Evolutionary conservation across 768 basidiomycete genomes (phyloP).

Genomic region (Tricholoma sp.): DNA sequence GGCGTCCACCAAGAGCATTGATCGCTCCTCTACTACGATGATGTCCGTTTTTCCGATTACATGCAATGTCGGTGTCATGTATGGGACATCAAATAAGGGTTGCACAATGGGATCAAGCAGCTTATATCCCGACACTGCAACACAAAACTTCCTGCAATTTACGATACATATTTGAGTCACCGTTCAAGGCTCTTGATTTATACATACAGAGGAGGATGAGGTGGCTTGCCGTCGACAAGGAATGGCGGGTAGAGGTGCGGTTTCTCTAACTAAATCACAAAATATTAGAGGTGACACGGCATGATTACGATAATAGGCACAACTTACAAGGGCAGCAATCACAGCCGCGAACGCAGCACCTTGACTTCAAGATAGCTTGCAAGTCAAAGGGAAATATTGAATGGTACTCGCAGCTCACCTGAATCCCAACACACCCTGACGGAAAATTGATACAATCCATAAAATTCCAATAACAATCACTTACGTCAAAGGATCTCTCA

Average conservation of each 20-base stretch:
- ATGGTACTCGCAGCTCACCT: conserved; percentile 37
- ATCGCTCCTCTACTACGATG: conserved; percentile 67
- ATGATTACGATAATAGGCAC: not conserved
- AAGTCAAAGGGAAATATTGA: not conserved
- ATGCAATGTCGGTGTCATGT: conserved; percentile 72
- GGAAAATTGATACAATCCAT: conserved; percentile 6
- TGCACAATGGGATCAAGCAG: conserved; percentile 43
- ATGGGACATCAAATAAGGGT: conserved; percentile 44
- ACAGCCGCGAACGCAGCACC: conserved; percentile 74
- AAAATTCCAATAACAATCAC: conserved; percentile 17
- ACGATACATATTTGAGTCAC: not conserved
- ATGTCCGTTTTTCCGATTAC: conserved; percentile 75
- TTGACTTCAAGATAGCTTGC: conserved; percentile 41
- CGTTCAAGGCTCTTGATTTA: not conserved
- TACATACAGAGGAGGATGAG: conserved; percentile 72
- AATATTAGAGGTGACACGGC: not conserved
- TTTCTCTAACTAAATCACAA: conserved; percentile 30
- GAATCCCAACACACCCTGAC: conserved; percentile 75
- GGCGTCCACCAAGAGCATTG: conserved; percentile 47
- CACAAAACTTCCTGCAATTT: conserved; percentile 56
- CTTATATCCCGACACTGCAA: conserved; percentile 72
- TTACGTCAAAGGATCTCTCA: conserved; percentile 61
- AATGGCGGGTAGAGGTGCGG: conserved; percentile 50
- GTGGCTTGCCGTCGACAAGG: conserved; percentile 55
- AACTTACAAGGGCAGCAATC: conserved; percentile 61